phyloP scores from a whole-genome alignment of 176 grass and related monocot genomes.

The Phyllostachys edulis region DNA sequence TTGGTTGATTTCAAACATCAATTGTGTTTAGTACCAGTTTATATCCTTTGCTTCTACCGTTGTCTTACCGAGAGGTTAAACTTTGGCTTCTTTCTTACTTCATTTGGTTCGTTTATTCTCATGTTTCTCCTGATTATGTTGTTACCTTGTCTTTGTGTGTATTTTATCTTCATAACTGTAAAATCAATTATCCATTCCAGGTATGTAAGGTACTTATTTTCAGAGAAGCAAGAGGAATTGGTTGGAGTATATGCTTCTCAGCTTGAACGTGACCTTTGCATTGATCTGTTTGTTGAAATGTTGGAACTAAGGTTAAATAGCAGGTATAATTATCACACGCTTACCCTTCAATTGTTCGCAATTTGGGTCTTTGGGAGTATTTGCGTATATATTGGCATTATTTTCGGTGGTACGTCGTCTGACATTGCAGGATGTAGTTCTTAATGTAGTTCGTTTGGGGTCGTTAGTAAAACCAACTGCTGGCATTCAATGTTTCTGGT shows the following conservation, averaged over 20 bases:
- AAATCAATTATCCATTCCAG: conserved; percentile 51
- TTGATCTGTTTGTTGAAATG: conserved; percentile 94
- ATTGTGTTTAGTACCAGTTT: not conserved
- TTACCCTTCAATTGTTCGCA: conserved; percentile 14
- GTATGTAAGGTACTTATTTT: conserved; percentile 92
- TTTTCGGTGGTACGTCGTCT: not conserved
- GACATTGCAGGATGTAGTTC: conserved; percentile 15
- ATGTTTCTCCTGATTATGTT: conserved; percentile 7
- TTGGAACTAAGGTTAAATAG: conserved; percentile 88
- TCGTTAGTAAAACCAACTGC: not conserved
- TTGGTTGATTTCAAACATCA: conserved; percentile 10
- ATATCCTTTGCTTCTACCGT: not conserved
- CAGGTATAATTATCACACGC: conserved; percentile 51
- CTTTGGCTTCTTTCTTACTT: not conserved
- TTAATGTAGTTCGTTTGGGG: not conserved
- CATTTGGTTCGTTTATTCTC: not conserved
- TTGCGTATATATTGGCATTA: not conserved
- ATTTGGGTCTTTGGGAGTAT: not conserved
- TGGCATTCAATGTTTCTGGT: not conserved
- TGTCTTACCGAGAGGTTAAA: conserved; percentile 9
- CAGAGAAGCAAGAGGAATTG: conserved; percentile 87
- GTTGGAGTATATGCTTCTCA: conserved; percentile 96
- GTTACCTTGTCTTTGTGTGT: not conserved
- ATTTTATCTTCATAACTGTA: conserved; percentile 12
- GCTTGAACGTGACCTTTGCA: conserved; percentile 76